Percentiles rank a stretch among this genome's conserved stretches.
These are phyloP conservation scores for Coniochaeta ligniaria DNA, from an alignment of 2,329 filamentous ascomycete genomes.

Conservation along the genomic window DNA sequence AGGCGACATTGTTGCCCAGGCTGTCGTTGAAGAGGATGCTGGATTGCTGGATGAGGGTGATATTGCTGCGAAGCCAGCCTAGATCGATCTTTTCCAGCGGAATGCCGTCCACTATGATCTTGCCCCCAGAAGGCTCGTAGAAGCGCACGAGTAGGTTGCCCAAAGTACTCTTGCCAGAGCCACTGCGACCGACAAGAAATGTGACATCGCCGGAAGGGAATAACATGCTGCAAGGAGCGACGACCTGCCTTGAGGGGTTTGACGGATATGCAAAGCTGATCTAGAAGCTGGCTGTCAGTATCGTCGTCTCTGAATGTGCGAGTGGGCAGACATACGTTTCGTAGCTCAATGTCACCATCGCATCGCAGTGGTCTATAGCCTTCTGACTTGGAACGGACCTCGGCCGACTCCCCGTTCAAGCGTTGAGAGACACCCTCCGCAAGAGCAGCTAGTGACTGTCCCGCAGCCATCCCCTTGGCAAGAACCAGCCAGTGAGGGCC, in stretches of 20 bases:
- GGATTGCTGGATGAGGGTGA: conserved; percentile 77
- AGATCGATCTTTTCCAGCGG: conserved; percentile 55
- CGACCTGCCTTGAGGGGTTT: conserved; percentile 50
- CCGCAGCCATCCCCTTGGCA: conserved; percentile 72
- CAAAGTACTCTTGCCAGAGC: conserved; percentile 88
- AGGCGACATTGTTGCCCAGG: conserved; percentile 68
- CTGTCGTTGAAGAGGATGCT: conserved; percentile 77
- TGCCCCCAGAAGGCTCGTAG: conserved; percentile 60
- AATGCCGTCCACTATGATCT: conserved; percentile 61
- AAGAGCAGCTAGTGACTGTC: conserved; percentile 49
- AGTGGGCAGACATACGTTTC: conserved; percentile 43
- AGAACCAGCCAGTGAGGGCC: conserved; percentile 72
- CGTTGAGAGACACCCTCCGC: conserved; percentile 20
- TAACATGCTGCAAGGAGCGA: conserved; percentile 56
- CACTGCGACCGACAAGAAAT: conserved; percentile 79
- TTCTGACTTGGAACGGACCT: background rate
- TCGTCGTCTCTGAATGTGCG: background rate
- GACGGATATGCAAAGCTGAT: conserved; percentile 79
- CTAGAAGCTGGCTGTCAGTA: conserved; percentile 30
- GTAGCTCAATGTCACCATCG: conserved; percentile 61
- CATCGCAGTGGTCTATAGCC: conserved; percentile 33
- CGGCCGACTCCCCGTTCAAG: background rate
- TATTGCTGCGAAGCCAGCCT: conserved; percentile 67
- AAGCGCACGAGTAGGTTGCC: conserved; percentile 73
- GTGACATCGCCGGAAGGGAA: conserved; percentile 68